Evolutionary conservation across 139 green algal genomes (phyloP), one percentile per base, ranked within the genome.

Genomic region (Desmodesmus armatus): DNA sequence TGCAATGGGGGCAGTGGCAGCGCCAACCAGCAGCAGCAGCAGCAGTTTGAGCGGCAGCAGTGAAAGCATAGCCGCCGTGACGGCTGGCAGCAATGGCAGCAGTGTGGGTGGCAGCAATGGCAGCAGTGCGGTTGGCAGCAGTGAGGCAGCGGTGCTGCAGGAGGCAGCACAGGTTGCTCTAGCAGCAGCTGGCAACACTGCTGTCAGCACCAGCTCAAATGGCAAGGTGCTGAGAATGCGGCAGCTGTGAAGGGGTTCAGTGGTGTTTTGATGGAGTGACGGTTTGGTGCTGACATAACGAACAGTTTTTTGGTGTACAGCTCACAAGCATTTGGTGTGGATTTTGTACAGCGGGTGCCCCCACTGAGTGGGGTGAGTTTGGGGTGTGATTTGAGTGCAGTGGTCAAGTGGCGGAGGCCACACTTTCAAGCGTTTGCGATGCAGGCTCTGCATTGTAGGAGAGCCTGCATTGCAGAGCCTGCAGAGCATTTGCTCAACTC

Each of bases 171-270:
- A 74, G 35, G 5, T 25, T 31, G 27, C 75, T 37, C 1, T 25
- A 43, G 76, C 53, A 53, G 75, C 33, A 39, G 35, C 67, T 33
- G 67, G 35, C 29, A 19, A 7, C 49, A 39, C 39, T 37, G 69
- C 0, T 2, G 11, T 40, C 53, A 82, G 37, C 37, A 71, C 53
- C 9, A 58, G 15, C 31, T 72, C 55, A 37, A 82, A 58, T 35
- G 76, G 76, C 55, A 71, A 66, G 55, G 29, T 41, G 76, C 55
- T 82, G 37, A 37, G 33, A 13, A 82, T 82, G 76, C 37, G 76
- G 47, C 76, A 82, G 55, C 37, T 82, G 37, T 82, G 37, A 72
- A 5, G 25, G 40, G n/a, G n/a, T n/a, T n/a, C n/a, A n/a, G n/a
- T n/a, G n/a, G n/a, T n/a, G n/a, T n/a, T n/a, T n/a, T n/a, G n/a